phyloP scores from a whole-genome alignment of 495 filamentous ascomycete genomes.

The Melanomma pulvis-pyrius region DNA sequence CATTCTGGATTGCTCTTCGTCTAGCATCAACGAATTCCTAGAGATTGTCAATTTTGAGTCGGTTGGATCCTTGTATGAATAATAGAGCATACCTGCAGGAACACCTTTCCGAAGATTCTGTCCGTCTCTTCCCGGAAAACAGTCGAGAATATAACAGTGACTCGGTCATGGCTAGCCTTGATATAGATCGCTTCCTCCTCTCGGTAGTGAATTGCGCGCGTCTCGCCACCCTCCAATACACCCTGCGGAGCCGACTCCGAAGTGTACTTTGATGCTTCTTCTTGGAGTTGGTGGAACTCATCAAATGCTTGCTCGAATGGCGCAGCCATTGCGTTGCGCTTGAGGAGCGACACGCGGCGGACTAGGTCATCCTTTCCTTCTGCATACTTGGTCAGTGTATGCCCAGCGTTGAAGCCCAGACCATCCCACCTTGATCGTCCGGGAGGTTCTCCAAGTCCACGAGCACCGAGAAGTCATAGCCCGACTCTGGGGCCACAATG shows the following conservation, averaged over 20 bases:
- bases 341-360: constrained; percentile 80
- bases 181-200: constrained; percentile 99
- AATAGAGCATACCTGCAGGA: constrained; percentile 67
- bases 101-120: constrained; percentile 94
- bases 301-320: constrained; percentile 96
- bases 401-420: not conserved
- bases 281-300: constrained; percentile 80
- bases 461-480: constrained; percentile 91
- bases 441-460: constrained; percentile 88
- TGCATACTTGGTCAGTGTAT: constrained; percentile 39
- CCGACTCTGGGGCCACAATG: constrained; percentile 81
- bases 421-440: constrained; percentile 62
- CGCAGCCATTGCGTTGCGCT: constrained; percentile 97
- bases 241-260: constrained; percentile 90
- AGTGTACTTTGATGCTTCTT: constrained; percentile 86
- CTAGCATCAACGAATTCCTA: constrained; percentile 96
- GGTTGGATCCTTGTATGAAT: not conserved
- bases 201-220: constrained; percentile 96
- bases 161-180: constrained; percentile 93
- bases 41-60: constrained; percentile 3
- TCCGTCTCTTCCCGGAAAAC: constrained; percentile 98
- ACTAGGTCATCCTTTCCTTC: constrained; percentile 83
- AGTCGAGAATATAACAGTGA: constrained; percentile 98
- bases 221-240: constrained; percentile 81
- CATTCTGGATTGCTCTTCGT: constrained; percentile 93